These are phyloP conservation scores for Agrocybe praecox DNA, from an alignment of 768 basidiomycete species.

Conservation along the genomic window DNA sequence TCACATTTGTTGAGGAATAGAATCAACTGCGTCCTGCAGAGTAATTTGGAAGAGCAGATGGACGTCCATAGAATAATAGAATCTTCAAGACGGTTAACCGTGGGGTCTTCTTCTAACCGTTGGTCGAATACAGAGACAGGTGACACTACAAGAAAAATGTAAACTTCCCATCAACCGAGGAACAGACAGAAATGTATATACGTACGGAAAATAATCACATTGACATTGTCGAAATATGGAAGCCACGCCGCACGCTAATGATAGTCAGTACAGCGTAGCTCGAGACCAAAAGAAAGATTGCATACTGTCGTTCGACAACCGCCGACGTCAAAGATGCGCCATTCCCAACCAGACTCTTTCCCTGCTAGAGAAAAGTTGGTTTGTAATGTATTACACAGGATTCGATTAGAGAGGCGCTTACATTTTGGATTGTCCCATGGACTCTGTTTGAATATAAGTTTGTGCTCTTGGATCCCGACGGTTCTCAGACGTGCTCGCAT, in stretches of 20 bases:
- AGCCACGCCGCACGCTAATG: constrained; percentile 75
- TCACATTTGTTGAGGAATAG: constrained; percentile 74
- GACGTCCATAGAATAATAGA: constrained; percentile 73
- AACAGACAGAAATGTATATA: constrained; percentile 6
- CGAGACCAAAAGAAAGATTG: constrained; percentile 6
- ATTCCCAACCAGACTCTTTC: constrained; percentile 48
- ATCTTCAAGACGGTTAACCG: constrained; percentile 75
- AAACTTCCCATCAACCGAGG: background rate
- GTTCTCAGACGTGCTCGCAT: constrained; percentile 72
- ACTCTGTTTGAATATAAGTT: constrained; percentile 46
- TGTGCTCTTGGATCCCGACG: constrained; percentile 70
- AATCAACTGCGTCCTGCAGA: constrained; percentile 62
- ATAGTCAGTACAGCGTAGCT: constrained; percentile 12
- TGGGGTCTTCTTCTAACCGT: constrained; percentile 65
- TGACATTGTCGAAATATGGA: constrained; percentile 78
- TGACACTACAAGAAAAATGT: constrained; percentile 43
- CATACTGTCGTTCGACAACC: constrained; percentile 69
- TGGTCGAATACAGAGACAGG: constrained; percentile 85
- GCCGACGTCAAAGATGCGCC: constrained; percentile 80
- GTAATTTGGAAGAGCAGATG: constrained; percentile 65
- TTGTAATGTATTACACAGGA: background rate
- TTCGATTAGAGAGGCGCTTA: constrained; percentile 14
- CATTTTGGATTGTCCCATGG: constrained; percentile 38
- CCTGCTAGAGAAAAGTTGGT: constrained; percentile 19
- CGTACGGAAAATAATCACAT: constrained; percentile 74